These are phyloP conservation scores for Cucurbita ficifolia DNA, from an alignment of 306 rosid genomes.

Conservation along the genomic window DNA sequence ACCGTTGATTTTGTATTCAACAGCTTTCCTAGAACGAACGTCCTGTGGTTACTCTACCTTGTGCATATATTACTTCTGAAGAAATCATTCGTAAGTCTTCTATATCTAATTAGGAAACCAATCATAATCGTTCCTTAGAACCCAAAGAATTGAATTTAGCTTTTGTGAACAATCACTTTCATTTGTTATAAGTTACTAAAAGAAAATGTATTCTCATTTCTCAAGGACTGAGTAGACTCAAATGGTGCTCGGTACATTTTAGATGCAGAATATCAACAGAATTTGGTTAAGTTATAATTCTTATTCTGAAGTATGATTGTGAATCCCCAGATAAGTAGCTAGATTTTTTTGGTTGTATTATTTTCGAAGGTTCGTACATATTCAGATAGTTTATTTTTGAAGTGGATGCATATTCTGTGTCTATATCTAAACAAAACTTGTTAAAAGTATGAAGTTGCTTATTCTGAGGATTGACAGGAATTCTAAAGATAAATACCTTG, in stretches of 20 bases:
- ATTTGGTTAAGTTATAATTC: background rate
- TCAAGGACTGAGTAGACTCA: background rate
- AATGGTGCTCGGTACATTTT: too few species aligned
- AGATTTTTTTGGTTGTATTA: background rate
- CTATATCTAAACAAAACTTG: background rate
- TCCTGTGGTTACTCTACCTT: conserved; percentile 73
- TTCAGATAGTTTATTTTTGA: background rate
- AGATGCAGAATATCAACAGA: background rate
- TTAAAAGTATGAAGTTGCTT: background rate
- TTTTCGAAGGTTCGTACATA: background rate
- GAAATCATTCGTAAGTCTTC: conserved; percentile 77
- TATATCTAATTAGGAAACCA: conserved; percentile 4
- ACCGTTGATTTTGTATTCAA: conserved; percentile 13
- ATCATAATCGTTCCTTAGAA: background rate
- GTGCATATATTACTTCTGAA: conserved; percentile 63
- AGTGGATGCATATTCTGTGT: background rate
- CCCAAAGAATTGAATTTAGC: background rate
- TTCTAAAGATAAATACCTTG: background rate
- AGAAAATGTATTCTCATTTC: background rate
- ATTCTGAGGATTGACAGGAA: background rate
- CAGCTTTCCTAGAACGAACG: conserved; percentile 81
- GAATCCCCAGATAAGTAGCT: background rate
- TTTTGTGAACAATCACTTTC: background rate
- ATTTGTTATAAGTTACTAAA: background rate
- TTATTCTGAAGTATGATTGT: background rate